Base-by-base conservation (phyloP, 176 grass and related monocot species). In the Zizania latifolia region DNA sequence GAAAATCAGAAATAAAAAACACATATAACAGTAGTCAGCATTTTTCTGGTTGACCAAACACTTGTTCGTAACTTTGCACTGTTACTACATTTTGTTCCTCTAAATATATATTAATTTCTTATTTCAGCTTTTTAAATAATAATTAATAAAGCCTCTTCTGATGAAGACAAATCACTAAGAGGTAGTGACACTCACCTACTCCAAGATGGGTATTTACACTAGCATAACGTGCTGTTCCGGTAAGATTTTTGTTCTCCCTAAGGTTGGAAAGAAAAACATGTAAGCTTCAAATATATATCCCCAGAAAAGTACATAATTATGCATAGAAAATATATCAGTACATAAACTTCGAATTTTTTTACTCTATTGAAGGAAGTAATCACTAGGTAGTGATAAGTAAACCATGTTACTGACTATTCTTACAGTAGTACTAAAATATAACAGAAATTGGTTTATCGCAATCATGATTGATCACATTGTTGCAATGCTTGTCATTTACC, bases 181-280 rank as follows among this genome's bases (percentile, higher is more conserved):
- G 46, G 34, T 41, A 37, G 10, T 9, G 28, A 56, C 9, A 71
- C 88, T 83, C 75, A 90, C 88, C 88, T 75, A 90, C 88, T 71
- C 88, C 88, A 71, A 90, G 88, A 80, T 90, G 88, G 58, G 88
- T 90, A 58, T 90, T 90, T 58, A 90, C 79, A 79, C 88, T 90
- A 70, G 88, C 88, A 86, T 90, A 90, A 15, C 88, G 88, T 65
- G 88, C 88, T 66, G 88, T 90, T 61, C 88, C 88, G 71, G 88
- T 90, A 58, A 90, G 88, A 79, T 90, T 90, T 76, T 90, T 90
- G 70, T 90, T 86, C 79, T 90, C 88, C 83, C 88, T 90, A 63
- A 62, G 32, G 21, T 23, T 63, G 40, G 21, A 80, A 83, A 70
- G 46, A 45, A 80, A 81, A 87, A 58, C 35, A 65, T 40, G 19